Evolutionary conservation across 345 rosid genomes (phyloP), one percentile per base, ranked within the genome.

Genomic region (Salix exigua): DNA sequence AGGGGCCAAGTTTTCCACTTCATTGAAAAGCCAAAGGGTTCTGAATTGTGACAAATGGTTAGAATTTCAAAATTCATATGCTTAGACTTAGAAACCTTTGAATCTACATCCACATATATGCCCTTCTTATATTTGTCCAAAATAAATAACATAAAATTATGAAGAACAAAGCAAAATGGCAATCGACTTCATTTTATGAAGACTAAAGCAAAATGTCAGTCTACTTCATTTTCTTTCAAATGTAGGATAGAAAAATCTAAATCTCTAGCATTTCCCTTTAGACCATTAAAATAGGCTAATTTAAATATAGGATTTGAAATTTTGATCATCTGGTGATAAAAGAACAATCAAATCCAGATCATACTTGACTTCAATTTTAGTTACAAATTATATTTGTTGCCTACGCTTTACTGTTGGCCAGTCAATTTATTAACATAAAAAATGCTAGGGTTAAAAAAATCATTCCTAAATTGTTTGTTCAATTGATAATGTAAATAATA

Each of bases 1-100:
- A n/a, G n/a, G n/a, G n/a, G n/a, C n/a, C n/a, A n/a, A n/a, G n/a
- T n/a, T n/a, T n/a, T n/a, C n/a, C n/a, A n/a, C n/a, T n/a, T n/a
- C n/a, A n/a, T n/a, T n/a, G n/a, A n/a, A n/a, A n/a, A n/a, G n/a
- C n/a, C n/a, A n/a, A n/a, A 76, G 81, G 97, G 93, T 64, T 72
- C 85, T 62, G 88, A 89, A 87, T 89, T 88, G 78, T 87, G 84
- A 82, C 88, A 91, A 80, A 93, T 95, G 99, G 99, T 91, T 84
- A 81, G 87, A 51, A 69, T 25, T 35, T 12, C 60, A 42, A 19
- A 66, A 66, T 72, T 78, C 31, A 33, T 6, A n/a, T 73, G 31
- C 60, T 11, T 63, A n/a, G 31, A 30, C 31, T 0, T 30, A 2
- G 4, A 30, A 30, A 30, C 26, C 31, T 76, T 42, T 26, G 25